Conservation (phyloP, 163 green algal genomes). For the Chlorella variabilis region DNA sequence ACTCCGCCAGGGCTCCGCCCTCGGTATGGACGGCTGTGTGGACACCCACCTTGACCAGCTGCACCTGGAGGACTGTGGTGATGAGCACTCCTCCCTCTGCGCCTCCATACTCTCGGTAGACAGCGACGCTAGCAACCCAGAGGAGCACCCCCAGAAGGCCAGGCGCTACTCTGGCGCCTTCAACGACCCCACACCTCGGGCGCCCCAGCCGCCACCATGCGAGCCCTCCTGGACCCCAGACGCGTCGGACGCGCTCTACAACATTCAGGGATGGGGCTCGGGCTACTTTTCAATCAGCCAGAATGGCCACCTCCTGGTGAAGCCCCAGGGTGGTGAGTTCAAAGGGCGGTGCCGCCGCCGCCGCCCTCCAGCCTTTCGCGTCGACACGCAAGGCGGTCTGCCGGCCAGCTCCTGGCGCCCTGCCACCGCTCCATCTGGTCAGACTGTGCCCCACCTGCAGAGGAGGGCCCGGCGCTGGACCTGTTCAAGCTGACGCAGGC, state of each 20-base stretch:
- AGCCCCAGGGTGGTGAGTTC: conserved; percentile 41
- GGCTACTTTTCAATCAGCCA: conserved; percentile 66
- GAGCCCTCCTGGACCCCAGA: conserved; percentile 21
- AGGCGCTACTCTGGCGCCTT: conserved; percentile 7
- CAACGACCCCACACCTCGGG: not conserved
- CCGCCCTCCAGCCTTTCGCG: too few relatives aligned
- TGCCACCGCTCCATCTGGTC: too few relatives aligned
- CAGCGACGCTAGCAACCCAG: not conserved
- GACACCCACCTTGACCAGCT: not conserved
- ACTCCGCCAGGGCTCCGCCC: not conserved
- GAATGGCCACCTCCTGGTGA: conserved; percentile 58
- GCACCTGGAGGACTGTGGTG: not conserved
- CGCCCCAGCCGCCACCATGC: not conserved
- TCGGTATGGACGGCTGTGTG: not conserved
- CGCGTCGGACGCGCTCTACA: conserved; percentile 57
- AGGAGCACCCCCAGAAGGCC: not conserved
- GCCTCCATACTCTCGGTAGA: not conserved
- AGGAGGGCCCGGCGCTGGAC: conserved; percentile 49
- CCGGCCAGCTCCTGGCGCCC: too few relatives aligned
- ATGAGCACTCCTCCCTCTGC: not conserved
- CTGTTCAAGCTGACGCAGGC: conserved; percentile 55
- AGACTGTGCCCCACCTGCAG: too few relatives aligned
- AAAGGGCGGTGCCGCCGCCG: not conserved
- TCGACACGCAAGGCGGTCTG: too few relatives aligned
- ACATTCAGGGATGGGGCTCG: conserved; percentile 66